Conservation (phyloP, 1,284 basidiomycete genomes). For the Trametes pubescens region DNA sequence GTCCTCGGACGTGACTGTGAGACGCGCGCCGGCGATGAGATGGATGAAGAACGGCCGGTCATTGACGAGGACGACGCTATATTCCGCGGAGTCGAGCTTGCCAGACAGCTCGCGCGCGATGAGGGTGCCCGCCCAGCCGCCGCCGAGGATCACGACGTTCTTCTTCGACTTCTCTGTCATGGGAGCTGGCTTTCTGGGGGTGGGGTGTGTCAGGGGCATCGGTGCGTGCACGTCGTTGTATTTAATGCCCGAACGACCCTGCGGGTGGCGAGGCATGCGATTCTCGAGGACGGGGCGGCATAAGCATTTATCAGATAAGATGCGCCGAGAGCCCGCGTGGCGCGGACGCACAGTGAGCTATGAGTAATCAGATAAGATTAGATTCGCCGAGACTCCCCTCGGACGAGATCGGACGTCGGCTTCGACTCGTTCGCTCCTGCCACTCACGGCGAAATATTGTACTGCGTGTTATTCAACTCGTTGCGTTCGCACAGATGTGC, state of each 20-base stretch:
- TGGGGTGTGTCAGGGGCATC: not conserved
- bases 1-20: slow-evolving; percentile 44
- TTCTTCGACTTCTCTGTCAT: slow-evolving; percentile 28
- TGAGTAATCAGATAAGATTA: slow-evolving; percentile 7
- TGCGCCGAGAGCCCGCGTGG: not conserved
- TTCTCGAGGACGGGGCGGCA: not conserved
- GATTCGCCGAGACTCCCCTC: not conserved
- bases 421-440: not conserved
- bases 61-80: slow-evolving; percentile 48
- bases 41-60: slow-evolving; percentile 45
- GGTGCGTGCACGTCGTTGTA: not conserved
- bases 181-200: not conserved
- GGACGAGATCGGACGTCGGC: not conserved
- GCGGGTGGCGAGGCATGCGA: not conserved
- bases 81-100: slow-evolving; percentile 43
- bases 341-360: not conserved
- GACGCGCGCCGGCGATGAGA: slow-evolving; percentile 45
- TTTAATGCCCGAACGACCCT: not conserved
- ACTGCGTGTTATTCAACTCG: too few species aligned
- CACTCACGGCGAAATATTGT: too few species aligned
- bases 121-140: slow-evolving; percentile 44
- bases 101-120: slow-evolving; percentile 44
- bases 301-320: slow-evolving; percentile 5
- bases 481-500: not conserved
- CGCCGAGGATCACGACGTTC: slow-evolving; percentile 50